Percentiles rank a stretch among this genome's conserved stretches.
phyloP scores from a whole-genome alignment of 805 yeast species.

The Wickerhamomyces xylosicus region DNA sequence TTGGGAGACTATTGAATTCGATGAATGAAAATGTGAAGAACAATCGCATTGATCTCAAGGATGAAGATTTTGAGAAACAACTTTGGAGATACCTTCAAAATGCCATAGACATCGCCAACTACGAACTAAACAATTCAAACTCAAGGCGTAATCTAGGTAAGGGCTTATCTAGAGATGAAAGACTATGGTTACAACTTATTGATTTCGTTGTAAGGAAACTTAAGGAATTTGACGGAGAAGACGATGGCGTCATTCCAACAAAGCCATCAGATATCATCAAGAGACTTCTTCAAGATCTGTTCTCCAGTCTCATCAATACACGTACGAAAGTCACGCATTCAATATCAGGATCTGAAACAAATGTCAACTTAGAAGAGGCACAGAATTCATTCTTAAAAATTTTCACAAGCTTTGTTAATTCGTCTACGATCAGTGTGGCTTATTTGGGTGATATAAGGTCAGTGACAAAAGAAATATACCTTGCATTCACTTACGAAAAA shows the following conservation, averaged over 20 bases:
- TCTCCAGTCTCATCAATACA: constrained; percentile 27
- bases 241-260: constrained; percentile 1
- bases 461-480: constrained; percentile 50
- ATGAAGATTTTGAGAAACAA: constrained; percentile 16
- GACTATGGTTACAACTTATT: constrained; percentile 29
- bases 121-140: constrained; percentile 6
- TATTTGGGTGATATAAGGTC: constrained; percentile 49
- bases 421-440: constrained; percentile 35
- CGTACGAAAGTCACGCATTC: constrained; percentile 13
- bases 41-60: background rate
- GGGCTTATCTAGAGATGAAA: constrained; percentile 22
- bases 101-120: constrained; percentile 24
- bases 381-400: constrained; percentile 39
- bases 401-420: constrained; percentile 42
- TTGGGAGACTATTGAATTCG: background rate
- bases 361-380: constrained; percentile 6
- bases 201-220: constrained; percentile 27
- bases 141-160: background rate
- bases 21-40: background rate
- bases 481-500: constrained; percentile 56
- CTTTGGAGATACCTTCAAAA: constrained; percentile 25
- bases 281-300: constrained; percentile 30
- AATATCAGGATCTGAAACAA: too few species aligned
- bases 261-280: constrained; percentile 25
- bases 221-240: constrained; percentile 18